phyloP scores from a whole-genome alignment of 768 basidiomycete genomes.

The Pilatotrama ljubarskyi region DNA sequence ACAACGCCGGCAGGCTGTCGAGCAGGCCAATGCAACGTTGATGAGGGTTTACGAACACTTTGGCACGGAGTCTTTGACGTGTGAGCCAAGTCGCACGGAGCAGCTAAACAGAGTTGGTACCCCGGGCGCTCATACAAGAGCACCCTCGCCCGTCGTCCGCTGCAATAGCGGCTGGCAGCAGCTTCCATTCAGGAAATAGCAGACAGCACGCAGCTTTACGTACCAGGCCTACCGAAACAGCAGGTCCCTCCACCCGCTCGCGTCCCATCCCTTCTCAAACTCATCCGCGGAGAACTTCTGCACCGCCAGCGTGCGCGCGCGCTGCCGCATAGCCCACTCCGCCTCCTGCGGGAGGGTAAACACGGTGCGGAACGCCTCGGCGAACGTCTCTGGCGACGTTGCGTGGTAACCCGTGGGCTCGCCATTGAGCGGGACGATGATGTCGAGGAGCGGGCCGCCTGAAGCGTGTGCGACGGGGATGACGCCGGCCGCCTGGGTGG shows the following conservation, averaged over 20 bases:
- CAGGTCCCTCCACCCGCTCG: conserved; percentile 55
- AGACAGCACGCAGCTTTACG: background rate
- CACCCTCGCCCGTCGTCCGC: background rate
- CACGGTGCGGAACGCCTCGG: conserved; percentile 61
- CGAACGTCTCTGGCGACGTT: conserved; percentile 60
- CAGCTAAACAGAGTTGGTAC: no score
- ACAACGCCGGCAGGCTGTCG: no score
- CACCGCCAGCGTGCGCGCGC: conserved; percentile 72
- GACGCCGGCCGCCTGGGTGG: conserved; percentile 85
- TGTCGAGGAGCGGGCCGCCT: conserved; percentile 89
- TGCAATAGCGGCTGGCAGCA: background rate
- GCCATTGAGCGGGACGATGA: conserved; percentile 78
- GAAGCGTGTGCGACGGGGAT: conserved; percentile 92
- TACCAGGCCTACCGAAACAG: conserved; percentile 15
- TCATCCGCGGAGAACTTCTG: conserved; percentile 74
- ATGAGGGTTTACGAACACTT: no score
- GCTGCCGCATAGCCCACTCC: conserved; percentile 59
- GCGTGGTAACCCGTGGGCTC: conserved; percentile 88
- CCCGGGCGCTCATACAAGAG: no score
- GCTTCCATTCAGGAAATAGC: background rate
- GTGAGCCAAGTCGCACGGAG: no score
- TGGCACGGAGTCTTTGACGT: no score
- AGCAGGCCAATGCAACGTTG: no score
- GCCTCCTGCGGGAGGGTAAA: conserved; percentile 56
- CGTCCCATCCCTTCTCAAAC: conserved; percentile 77